Evolutionary conservation across 169 alveolate genomes (phyloP), one percentile per base, ranked within the genome.

Genomic region (Besnoitia besnoiti): DNA sequence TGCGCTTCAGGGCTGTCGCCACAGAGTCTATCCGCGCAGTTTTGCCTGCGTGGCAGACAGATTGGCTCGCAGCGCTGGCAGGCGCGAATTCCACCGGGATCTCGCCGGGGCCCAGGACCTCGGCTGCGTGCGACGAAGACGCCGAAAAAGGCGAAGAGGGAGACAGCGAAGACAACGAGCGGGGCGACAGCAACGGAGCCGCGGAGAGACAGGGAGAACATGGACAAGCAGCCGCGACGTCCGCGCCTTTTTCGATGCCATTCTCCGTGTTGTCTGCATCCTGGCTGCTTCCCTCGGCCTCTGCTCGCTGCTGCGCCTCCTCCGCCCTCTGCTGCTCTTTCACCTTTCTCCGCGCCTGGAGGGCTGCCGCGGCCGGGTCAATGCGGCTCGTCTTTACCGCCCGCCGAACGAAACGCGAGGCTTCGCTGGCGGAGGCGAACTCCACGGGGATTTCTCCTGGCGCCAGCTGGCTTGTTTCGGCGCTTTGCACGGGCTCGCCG

Each of bases 61-160:
- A 73, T 24, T 42, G 39, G 46, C 47, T 37, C 24, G 82, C 82
- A 7, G 5, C 82, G 27, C 46, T n/a, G 39, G 82, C 47, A 19
- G 82, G 44, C 82, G 82, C 82, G 82, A 73, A 73, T 30, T 73
- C 82, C 46, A 73, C 82, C 27, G 82, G 82, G 46, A 73, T 73
- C 21, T 73, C 82, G 3, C 82, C 82, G 12, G 82, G 82, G 40
- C n/a, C 82, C 46, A 73, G 82, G n/a, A n/a, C n/a, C n/a, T n/a
- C n/a, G n/a, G n/a, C n/a, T n/a, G n/a, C n/a, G 24, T 1, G 27
- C 12, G 67, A 55, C 12, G 30, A n/a, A 55, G 30, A 16, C 7
- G 30, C 12, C 7, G 30, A 19, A 3, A n/a, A 16, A 55, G 67
- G 24, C 7, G 67, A 3, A 55, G 7, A 16, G 24, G 59, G 59